A percentile compares a stretch with the other conserved stretches of the same genome.
phyloP scores from a whole-genome alignment of 176 grass and related monocot species.

The Dendrocalamus sinicus region DNA sequence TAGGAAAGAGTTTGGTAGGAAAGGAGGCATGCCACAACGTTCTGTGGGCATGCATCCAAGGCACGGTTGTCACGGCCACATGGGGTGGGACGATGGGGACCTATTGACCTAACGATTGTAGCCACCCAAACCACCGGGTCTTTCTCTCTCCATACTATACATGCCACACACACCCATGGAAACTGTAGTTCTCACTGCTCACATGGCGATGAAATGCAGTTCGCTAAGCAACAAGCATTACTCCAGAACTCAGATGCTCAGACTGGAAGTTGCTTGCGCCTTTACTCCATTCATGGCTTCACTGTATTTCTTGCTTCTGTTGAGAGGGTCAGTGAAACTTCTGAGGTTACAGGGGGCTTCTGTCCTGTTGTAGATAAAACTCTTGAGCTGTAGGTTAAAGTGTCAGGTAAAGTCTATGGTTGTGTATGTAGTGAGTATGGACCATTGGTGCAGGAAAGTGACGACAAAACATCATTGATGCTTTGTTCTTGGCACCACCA shows the following conservation, averaged over 20 bases:
- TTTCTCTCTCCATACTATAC: not conserved
- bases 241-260: constrained; percentile 14
- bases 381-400: constrained; percentile 44
- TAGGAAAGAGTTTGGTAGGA: constrained; percentile 43
- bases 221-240: not conserved
- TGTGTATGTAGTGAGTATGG: constrained; percentile 31
- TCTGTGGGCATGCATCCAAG: constrained; percentile 45
- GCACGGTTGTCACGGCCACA: constrained; percentile 54
- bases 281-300: constrained; percentile 2
- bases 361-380: constrained; percentile 14
- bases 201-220: constrained; percentile 25
- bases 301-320: not conserved
- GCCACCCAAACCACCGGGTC: constrained; percentile 43
- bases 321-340: not conserved
- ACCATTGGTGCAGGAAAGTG: constrained; percentile 44
- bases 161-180: not conserved
- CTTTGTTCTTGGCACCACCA: constrained; percentile 22
- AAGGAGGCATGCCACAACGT: constrained; percentile 46
- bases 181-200: constrained; percentile 18
- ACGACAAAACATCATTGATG: constrained; percentile 38
- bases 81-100: constrained; percentile 39
- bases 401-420: constrained; percentile 22
- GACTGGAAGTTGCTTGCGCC: constrained; percentile 22
- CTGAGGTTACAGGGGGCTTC: constrained; percentile 8
- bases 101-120: constrained; percentile 43